Percentiles rank a stretch among this genome's conserved stretches.
These are phyloP conservation scores for Rauvolfia tetraphylla DNA, from an alignment of 257 asterid genomes.

Conservation along the genomic window DNA sequence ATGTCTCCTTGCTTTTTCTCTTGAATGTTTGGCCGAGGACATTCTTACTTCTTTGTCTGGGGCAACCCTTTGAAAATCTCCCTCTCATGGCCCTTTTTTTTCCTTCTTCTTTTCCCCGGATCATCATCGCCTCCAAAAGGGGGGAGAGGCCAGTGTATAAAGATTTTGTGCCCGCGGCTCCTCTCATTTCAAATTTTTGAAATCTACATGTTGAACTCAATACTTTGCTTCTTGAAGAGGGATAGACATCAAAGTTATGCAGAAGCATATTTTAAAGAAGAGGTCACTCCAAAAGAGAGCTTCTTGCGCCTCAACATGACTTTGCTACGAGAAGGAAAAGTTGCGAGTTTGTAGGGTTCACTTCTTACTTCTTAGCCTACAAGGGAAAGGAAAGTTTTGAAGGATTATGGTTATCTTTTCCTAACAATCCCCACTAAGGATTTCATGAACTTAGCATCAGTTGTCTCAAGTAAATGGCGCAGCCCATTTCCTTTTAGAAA, in stretches of 20 bases:
- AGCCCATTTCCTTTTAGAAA: neutral
- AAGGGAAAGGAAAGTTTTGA: neutral
- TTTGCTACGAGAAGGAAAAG: too few species aligned
- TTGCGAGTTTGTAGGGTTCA: neutral
- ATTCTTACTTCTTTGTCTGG: neutral
- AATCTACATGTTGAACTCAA: too few species aligned
- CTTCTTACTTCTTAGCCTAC: neutral
- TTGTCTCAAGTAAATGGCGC: neutral
- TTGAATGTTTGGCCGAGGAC: slow-evolving; percentile 14
- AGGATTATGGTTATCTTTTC: too few species aligned
- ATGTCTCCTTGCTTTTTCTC: slow-evolving; percentile 23
- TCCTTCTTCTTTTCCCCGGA: neutral
- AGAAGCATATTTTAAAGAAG: too few species aligned
- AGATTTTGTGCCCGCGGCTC: too few species aligned
- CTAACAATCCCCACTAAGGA: neutral
- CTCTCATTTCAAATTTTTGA: too few species aligned
- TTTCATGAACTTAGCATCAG: neutral
- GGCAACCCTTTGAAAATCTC: neutral
- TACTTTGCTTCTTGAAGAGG: too few species aligned
- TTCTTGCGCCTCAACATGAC: too few species aligned
- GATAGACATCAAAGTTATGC: too few species aligned
- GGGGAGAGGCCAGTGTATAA: neutral
- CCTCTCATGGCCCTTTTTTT: neutral
- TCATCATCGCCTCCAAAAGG: neutral
- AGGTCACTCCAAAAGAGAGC: too few species aligned